Percentiles rank a stretch among this genome's conserved stretches.
Evolutionary conservation across 2,329 filamentous ascomycete species (phyloP).

Genomic region (Orbilia blumenaviensis): DNA sequence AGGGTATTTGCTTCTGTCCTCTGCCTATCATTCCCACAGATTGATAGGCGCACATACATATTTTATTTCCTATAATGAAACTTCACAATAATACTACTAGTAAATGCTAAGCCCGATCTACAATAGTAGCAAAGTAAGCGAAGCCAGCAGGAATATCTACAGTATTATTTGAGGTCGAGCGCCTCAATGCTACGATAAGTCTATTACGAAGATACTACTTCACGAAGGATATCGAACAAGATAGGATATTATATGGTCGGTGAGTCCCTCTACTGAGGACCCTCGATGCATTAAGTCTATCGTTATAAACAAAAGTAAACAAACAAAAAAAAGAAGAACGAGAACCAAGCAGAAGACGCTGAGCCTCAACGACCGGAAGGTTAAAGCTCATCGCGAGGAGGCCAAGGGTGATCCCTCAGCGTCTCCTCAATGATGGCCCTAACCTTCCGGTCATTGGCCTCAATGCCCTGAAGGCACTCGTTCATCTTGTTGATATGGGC

Average conservation of each 20-base stretch:
- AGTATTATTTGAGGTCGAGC: too few relatives aligned
- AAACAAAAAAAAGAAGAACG: not conserved
- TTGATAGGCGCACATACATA: too few relatives aligned
- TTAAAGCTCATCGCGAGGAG: not conserved
- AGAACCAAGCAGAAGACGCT: not conserved
- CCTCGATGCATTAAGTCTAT: constrained; percentile 6
- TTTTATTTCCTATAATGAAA: too few relatives aligned
- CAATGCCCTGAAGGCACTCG: constrained; percentile 7
- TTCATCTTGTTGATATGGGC: constrained; percentile 29
- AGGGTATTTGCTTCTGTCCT: too few relatives aligned
- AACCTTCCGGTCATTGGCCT: constrained; percentile 12
- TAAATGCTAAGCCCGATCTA: too few relatives aligned
- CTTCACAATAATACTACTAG: too few relatives aligned
- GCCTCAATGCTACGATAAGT: too few relatives aligned
- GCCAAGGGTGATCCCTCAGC: constrained; percentile 14
- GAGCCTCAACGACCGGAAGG: not conserved
- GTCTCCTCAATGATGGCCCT: constrained; percentile 7
- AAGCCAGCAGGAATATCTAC: too few relatives aligned
- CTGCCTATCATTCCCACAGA: too few relatives aligned
- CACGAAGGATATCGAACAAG: not conserved
- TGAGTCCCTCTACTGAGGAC: constrained; percentile 8
- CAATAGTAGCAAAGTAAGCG: too few relatives aligned
- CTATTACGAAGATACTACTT: not conserved
- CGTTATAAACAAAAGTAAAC: not conserved
- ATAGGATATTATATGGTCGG: not conserved